Evolutionary conservation across 257 asterid species (phyloP), one percentile per base, ranked within the genome.

Genomic region (Cordia subcordata): DNA sequence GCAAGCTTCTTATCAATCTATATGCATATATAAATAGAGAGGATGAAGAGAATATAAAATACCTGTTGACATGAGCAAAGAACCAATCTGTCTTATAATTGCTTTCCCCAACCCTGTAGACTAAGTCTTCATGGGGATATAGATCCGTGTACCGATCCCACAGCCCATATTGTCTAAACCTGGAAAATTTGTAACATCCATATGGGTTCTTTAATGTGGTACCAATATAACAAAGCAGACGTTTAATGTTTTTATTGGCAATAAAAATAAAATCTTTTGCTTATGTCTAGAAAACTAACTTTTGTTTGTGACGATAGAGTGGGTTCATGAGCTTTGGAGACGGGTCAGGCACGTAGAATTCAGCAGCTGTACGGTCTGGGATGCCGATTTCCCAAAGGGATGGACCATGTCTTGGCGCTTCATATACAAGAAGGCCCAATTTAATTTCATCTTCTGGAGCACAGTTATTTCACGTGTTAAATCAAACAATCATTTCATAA

Each of bases 341-440:
- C 22, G 74, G 73, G 39, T 68, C 66, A 19, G 82, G 82, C 19
- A 77, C 50, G 45, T 60, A 77, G 19, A 69, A 77, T 50, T 72
- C 82, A 21, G 63, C 60, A 44, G 76, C 76, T 0, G 62, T 60
- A 8, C 82, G 69, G 13, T 77, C 79, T 5, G 82, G 74, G 35
- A 72, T 62, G 46, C 82, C 82, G 11, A 77, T 77, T 68, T 77
- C 79, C 82, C 82, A 77, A 15, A 68, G 0, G 8, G 76, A 45
- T 52, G 76, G 71, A 53, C 76, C 76, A 58, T 69, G 66, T 72
- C 82, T 77, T 20, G 74, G 76, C 58, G 76, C 73, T 38, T 61
- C 37, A 49, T 54, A 77, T 1, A 53, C 37, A n/a, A 77, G 39
- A 21, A 49, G 53, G 39, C 71, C 73, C 23, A 77, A 39, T 0